A percentile compares a stretch with the other conserved stretches of the same genome.
Evolutionary conservation across 257 asterid genomes (phyloP).

Genomic region (Ballota nigra): DNA sequence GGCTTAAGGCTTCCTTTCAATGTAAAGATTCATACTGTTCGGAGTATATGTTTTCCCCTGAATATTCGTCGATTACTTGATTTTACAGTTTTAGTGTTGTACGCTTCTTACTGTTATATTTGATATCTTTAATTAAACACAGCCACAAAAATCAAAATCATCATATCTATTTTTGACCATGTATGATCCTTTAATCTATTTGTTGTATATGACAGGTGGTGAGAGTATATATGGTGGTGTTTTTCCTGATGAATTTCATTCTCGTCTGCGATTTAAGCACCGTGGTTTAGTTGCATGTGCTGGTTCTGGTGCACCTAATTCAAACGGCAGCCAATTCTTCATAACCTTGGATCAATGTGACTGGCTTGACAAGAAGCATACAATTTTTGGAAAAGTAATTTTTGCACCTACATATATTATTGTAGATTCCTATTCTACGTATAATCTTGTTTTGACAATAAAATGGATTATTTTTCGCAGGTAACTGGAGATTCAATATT

Average conservation of each 20-base stretch:
- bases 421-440: constrained; percentile 9
- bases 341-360: constrained; percentile 84
- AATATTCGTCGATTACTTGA: background rate
- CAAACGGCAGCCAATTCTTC: constrained; percentile 95
- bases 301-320: constrained; percentile 75
- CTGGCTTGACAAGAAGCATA: constrained; percentile 92
- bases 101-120: background rate
- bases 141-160: background rate
- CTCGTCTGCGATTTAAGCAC: constrained; percentile 94
- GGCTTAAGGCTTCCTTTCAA: background rate
- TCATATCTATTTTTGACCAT: background rate
- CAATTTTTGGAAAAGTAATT: constrained; percentile 89
- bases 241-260: constrained; percentile 88
- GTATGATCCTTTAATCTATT: constrained; percentile 5
- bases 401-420: constrained; percentile 10
- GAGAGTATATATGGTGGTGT: constrained; percentile 93
- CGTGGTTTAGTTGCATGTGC: constrained; percentile 98
- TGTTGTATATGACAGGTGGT: constrained; percentile 55
- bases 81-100: background rate
- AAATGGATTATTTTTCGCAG: constrained; percentile 35
- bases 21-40: background rate
- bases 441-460: constrained; percentile 19
- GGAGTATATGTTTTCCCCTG: background rate
- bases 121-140: background rate
- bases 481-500: constrained; percentile 90